Evolutionary conservation across 805 yeast genomes (phyloP), one percentile per base, ranked within the genome.

Genomic region (Ogataea methanolica): DNA sequence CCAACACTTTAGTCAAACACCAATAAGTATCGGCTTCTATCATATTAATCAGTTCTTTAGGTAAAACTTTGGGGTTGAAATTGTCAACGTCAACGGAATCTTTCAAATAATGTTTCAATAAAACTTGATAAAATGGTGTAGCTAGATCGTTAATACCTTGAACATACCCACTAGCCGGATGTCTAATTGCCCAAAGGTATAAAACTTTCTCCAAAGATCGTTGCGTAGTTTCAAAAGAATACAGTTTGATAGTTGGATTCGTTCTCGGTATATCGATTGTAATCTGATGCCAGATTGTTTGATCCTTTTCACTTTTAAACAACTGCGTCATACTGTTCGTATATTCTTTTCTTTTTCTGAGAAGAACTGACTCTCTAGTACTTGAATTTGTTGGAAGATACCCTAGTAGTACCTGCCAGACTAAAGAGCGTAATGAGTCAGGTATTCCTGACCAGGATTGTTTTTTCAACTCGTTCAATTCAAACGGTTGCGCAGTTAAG

Each of bases 381-480:
- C 83, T 80, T 23, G 83, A 77, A 61, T 90, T 94, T 1, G 94
- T 80, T 1, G 99, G 97, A 35, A 92, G 69, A 63, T 94, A 94
- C 1, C 98, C 98, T 44, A 92, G 74, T 42, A 94, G 66, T 16
- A 91, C 69, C 67, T 89, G 96, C 99, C 99, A 94, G 12, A 87
- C 80, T 37, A 84, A 68, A 0, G 97, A 87, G 49, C 98, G 73
- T 48, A 90, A 73, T 48, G 82, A 83, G 12, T 76, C 69, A 0
- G 99, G 98, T 6, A 94, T 79, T 2, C 99, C 99, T 58, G 91
- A 86, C 98, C 99, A 94, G 16, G 97, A 79, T 43, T 90, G 74
- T 60, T 85, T 82, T 52, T 88, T 76, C 45, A 94, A 72, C 43
- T 83, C 90, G 42, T 73, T 75, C 49, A 88, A 64, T 54, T 88